These are phyloP conservation scores for Leccinellum luteum DNA, from an alignment of 768 basidiomycete genomes.

Conservation along the genomic window DNA sequence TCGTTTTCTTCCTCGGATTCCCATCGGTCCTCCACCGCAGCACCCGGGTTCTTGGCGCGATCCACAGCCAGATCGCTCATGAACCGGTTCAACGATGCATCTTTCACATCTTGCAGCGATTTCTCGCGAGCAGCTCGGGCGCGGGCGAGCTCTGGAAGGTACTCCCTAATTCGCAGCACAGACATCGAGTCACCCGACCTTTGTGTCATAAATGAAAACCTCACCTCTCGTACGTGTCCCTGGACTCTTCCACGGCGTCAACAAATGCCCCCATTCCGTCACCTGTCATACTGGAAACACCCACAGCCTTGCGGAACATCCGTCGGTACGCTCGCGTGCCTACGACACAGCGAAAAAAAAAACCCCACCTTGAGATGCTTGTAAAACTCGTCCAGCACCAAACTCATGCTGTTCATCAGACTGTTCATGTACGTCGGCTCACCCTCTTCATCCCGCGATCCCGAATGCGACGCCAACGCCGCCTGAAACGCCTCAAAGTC, in stretches of 20 bases:
- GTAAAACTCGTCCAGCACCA: conserved; percentile 98
- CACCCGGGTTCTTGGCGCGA: conserved; percentile 58
- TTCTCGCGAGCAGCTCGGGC: conserved; percentile 64
- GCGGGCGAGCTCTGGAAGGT: conserved; percentile 83
- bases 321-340: not conserved
- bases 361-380: conserved; percentile 88
- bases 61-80: conserved; percentile 82
- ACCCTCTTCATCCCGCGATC: conserved; percentile 71
- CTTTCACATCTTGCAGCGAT: conserved; percentile 61
- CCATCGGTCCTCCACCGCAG: conserved; percentile 59
- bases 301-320: conserved; percentile 73
- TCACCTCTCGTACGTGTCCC: conserved; percentile 87
- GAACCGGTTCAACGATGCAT: conserved; percentile 72
- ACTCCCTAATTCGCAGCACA: conserved; percentile 55
- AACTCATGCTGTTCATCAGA: conserved; percentile 98
- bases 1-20: conserved; percentile 55
- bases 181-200: conserved; percentile 5
- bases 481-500: conserved; percentile 96
- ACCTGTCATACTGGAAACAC: conserved; percentile 96
- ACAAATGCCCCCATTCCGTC: conserved; percentile 91
- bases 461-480: conserved; percentile 71
- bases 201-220: conserved; percentile 21
- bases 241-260: conserved; percentile 82
- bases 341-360: not conserved
- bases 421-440: conserved; percentile 98